phyloP scores from a whole-genome alignment of 1,139 yeast species.

The Pichia sorboxylosa region DNA sequence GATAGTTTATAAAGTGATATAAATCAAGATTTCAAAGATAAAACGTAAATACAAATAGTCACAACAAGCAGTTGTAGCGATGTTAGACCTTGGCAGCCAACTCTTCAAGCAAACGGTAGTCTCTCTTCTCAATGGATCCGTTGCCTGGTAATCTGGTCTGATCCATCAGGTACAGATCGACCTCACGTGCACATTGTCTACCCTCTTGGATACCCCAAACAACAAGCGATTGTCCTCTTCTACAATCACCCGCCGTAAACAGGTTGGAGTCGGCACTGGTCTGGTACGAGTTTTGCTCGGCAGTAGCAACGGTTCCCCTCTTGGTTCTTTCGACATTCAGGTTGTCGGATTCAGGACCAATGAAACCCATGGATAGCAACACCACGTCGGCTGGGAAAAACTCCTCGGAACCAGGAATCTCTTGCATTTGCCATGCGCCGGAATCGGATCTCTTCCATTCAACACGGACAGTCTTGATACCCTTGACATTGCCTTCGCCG shows the following conservation, averaged over 20 bases:
- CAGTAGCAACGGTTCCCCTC: constrained; percentile 78
- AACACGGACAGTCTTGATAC: constrained; percentile 90
- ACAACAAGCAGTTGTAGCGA: no score
- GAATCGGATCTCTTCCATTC: constrained; percentile 95
- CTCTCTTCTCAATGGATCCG: constrained; percentile 83
- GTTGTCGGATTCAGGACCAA: constrained; percentile 88
- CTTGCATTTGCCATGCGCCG: constrained; percentile 99
- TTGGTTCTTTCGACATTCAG: constrained; percentile 62
- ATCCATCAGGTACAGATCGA: constrained; percentile 72
- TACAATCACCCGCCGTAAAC: constrained; percentile 96
- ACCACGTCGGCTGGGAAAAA: constrained; percentile 92
- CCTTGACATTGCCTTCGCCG: constrained; percentile 86
- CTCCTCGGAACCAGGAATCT: constrained; percentile 90
- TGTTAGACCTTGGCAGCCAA: constrained; percentile 48
- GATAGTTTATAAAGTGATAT: background rate
- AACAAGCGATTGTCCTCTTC: constrained; percentile 96
- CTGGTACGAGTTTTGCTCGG: constrained; percentile 57
- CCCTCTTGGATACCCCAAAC: constrained; percentile 99
- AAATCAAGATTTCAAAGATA: background rate
- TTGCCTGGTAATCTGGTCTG: constrained; percentile 80
- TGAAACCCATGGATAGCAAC: constrained; percentile 90
- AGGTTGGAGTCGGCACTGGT: constrained; percentile 53
- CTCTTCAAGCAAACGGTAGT: constrained; percentile 62
- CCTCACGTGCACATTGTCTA: constrained; percentile 94
- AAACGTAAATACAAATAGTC: background rate